These are phyloP conservation scores for Ascosphaera acerosa DNA, from an alignment of 2,329 filamentous ascomycete species.

Conservation along the genomic window DNA sequence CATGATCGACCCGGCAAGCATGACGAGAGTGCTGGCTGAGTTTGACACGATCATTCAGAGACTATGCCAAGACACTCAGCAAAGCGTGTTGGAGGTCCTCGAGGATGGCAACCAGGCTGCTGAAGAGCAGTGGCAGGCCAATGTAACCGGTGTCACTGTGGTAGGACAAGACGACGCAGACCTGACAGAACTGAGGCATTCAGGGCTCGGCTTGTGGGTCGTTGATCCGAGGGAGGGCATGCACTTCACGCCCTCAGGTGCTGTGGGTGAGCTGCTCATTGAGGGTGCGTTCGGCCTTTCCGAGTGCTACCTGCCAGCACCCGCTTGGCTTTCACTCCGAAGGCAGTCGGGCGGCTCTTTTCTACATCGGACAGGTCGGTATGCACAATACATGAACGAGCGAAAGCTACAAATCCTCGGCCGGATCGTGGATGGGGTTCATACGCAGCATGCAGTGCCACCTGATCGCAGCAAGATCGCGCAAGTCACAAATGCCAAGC, in stretches of 20 bases:
- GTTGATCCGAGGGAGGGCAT: conserved; percentile 7
- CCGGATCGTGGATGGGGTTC: no score
- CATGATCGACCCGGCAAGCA: conserved; percentile 23
- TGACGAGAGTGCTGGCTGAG: conserved; percentile 27
- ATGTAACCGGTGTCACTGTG: not conserved
- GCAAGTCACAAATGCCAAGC: conserved; percentile 2
- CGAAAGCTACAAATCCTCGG: not conserved
- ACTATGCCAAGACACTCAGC: conserved; percentile 13
- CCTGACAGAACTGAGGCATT: not conserved
- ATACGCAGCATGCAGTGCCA: no score
- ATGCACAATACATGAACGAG: not conserved
- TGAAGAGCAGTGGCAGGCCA: not conserved
- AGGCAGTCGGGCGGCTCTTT: not conserved
- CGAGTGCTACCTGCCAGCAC: not conserved
- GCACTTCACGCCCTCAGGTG: conserved; percentile 10
- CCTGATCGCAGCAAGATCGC: not conserved
- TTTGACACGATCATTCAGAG: conserved; percentile 24
- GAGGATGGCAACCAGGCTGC: not conserved
- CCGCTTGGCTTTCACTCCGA: not conserved
- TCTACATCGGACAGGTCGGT: not conserved
- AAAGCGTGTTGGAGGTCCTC: not conserved
- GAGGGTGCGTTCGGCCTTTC: conserved; percentile 7
- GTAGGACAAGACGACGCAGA: not conserved
- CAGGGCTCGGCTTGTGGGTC: conserved; percentile 9
- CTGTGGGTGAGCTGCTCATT: conserved; percentile 10